Conservation (phyloP, 768 basidiomycete genomes). For the Tylopilus cervinicoccineus region DNA sequence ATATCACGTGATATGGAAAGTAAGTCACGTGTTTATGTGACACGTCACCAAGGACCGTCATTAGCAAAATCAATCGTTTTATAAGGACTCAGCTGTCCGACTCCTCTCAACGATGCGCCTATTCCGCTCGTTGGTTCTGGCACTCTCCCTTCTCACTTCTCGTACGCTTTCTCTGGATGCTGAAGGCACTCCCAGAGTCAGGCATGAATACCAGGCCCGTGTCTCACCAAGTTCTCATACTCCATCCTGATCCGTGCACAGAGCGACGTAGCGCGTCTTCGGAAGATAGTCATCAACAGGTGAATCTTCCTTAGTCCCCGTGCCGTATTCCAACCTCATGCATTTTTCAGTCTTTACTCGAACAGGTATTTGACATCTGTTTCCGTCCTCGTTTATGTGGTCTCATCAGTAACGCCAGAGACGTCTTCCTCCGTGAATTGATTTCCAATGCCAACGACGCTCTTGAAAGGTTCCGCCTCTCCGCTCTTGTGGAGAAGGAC, state of each 20-base stretch:
- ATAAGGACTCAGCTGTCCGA: neutral
- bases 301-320: constrained; percentile 20
- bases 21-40: constrained; percentile 36
- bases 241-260: constrained; percentile 28
- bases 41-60: constrained; percentile 51
- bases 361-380: constrained; percentile 50
- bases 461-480: constrained; percentile 88
- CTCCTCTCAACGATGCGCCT: constrained; percentile 50
- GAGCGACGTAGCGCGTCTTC: constrained; percentile 91
- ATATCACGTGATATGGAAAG: constrained; percentile 22
- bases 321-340: constrained; percentile 7
- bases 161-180: constrained; percentile 48
- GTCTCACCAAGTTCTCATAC: neutral
- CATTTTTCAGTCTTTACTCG: constrained; percentile 64
- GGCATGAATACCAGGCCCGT: constrained; percentile 68
- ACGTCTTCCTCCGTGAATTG: constrained; percentile 85
- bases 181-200: constrained; percentile 43
- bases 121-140: constrained; percentile 46
- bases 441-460: constrained; percentile 97
- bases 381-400: neutral
- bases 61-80: neutral
- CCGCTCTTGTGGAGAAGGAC: constrained; percentile 71
- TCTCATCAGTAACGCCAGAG: constrained; percentile 38
- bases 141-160: constrained; percentile 42
- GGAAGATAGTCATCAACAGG: constrained; percentile 93